phyloP scores from a whole-genome alignment of 352 stramenopile species.

The Phytopythium helicoides region DNA sequence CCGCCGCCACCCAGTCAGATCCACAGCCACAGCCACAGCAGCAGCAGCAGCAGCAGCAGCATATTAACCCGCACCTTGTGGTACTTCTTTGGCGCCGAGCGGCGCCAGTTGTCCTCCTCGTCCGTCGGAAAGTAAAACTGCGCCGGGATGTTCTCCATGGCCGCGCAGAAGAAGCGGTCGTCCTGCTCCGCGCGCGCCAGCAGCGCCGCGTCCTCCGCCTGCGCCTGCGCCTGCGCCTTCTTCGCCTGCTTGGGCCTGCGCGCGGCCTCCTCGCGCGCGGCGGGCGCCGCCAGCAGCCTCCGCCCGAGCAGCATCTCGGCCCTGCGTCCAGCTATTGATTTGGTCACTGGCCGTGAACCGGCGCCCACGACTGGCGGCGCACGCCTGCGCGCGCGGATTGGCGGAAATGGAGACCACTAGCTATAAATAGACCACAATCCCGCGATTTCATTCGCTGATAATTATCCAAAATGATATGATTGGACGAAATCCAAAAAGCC shows the following conservation, averaged over 20 bases:
- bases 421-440: too few relatives aligned
- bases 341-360: background rate
- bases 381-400: background rate
- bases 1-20: too few relatives aligned
- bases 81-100: conserved; percentile 73
- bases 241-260: background rate
- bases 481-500: conserved; percentile 11
- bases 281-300: conserved; percentile 37
- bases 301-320: conserved; percentile 50
- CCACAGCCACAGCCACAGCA: too few relatives aligned
- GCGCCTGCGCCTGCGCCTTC: conserved; percentile 10
- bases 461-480: conserved; percentile 13
- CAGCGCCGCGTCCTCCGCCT: conserved; percentile 12
- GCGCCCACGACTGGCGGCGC: conserved; percentile 10
- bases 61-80: conserved; percentile 38
- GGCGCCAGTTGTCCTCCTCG: conserved; percentile 71
- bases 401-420: background rate
- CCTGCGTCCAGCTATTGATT: conserved; percentile 4
- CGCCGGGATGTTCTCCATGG: conserved; percentile 72
- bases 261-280: conserved; percentile 4
- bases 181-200: conserved; percentile 29
- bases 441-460: too few relatives aligned
- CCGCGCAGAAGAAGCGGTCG: conserved; percentile 73
- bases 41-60: too few relatives aligned
- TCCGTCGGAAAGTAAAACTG: conserved; percentile 81